Evolutionary conservation across 2,329 filamentous ascomycete species (phyloP), one percentile per base, ranked within the genome.

Genomic region (Claviceps capensis): DNA sequence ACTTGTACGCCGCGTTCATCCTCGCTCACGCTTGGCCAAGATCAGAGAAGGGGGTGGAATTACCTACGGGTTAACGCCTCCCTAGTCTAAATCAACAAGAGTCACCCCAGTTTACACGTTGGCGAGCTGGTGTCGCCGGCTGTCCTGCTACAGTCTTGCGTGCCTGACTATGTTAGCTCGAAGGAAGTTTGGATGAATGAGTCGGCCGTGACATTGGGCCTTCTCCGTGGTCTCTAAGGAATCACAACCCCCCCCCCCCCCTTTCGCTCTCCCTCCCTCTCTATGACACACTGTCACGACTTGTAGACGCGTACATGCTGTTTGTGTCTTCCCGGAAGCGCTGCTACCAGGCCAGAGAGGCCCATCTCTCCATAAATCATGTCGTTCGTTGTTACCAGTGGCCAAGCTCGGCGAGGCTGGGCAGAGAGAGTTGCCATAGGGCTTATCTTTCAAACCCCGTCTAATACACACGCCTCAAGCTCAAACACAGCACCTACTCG

Each of bases 1-100:
- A 53, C 52, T 50, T 50, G 47, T 48, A 52, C 52, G 49, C 52
- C 49, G 49, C 52, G 26, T 49, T 54, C 38, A 43, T 49, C 11
- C 44, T 54, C 53, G 37, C 43, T 52, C 43, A 30, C 47, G 50
- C 42, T 50, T 47, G 37, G 43, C 26, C 50, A 37, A 36, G 38
- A 22, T 40, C 45, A 34, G 40, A 47, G 38, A 48, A 50, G 16
- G 19, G 51, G 51, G 43, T 47, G 48, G 43, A 17, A 37, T 47
- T 47, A 36, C 47, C 22, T 13, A 54, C 26, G 40, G 47, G 36
- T 38, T 36, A 34, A 52, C 13, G 43, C 17, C 26, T 36, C 49
- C 41, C 50, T 49, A 30, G 50, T 50, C 50, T 52, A 50, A 45
- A 40, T 40, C 41, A 49, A 46, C 47, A 45, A 30, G 26, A 42